Base-by-base conservation (phyloP, 2,329 filamentous ascomycete genomes). In the Aspergillus thermomutatus region DNA sequence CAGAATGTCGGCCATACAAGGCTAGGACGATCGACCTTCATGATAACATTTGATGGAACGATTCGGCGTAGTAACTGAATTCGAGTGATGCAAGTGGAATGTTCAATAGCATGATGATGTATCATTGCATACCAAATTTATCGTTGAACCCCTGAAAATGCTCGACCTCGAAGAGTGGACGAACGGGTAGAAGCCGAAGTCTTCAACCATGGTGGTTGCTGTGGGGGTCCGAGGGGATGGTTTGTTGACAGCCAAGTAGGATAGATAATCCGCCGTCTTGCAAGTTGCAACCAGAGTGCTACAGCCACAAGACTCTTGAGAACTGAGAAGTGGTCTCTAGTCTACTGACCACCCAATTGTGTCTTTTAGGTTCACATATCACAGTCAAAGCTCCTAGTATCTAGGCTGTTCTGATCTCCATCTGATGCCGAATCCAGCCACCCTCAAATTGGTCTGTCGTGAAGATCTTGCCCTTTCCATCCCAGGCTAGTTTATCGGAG, bases 401-500 rank as follows among this genome's bases (percentile, higher is more conserved):
- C 14, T 37, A 37, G 31, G 14, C 31, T 17, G 31, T 23, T 23
- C 41, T 45, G 41, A 23, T 21, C n/a, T 45, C 43, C 21, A 46
- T 46, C 21, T 10, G 43, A 19, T 43, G 19, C 40, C n/a, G 21
- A 43, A 19, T 43, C 43, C 43, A 46, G 43, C 43, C 43, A 46
- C 43, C 43, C 14, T 45, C 43, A 23, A 46, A 23, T 23, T 5
- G 23, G 47, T 50, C 50, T 41, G 53, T 37, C 27, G 52, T 60
- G 60, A 64, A 64, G 61, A 65, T 65, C 60, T 55, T 61, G 46
- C 59, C 52, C 56, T 50, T 55, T 62, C 62, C 58, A 49, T 59
- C 53, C 37, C 54, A 57, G 51, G 51, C 58, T 58, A 55, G 43
- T 46, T 46, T 46, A 46, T 46, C 43, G 10, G 43, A 5, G 21